Conservation (phyloP, 2,329 filamentous ascomycete species). For the Cryphonectria japonica region DNA sequence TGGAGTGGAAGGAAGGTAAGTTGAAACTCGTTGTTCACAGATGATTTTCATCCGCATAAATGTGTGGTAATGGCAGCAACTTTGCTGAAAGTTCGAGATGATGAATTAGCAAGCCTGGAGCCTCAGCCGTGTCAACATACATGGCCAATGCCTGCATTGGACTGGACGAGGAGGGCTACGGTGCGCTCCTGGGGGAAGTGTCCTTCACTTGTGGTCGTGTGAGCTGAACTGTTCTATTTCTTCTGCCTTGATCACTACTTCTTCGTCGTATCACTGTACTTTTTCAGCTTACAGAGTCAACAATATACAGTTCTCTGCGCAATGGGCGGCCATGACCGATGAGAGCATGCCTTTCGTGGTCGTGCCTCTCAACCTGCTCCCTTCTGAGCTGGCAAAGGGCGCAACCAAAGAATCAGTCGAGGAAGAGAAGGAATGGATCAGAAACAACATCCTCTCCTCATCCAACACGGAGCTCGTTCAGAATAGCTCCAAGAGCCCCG, state of each 20-base stretch:
- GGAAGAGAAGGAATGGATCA: constrained; percentile 44
- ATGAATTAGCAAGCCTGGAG: constrained; percentile 48
- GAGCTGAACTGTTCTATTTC: not conserved
- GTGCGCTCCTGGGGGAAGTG: constrained; percentile 46
- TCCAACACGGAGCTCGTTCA: constrained; percentile 42
- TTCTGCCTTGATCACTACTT: not conserved
- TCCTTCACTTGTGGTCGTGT: constrained; percentile 49
- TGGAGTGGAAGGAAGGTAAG: constrained; percentile 45
- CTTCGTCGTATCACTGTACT: too few species aligned
- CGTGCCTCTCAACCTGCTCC: constrained; percentile 48
- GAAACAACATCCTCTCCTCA: constrained; percentile 42
- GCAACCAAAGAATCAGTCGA: constrained; percentile 36
- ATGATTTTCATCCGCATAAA: not conserved
- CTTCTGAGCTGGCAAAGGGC: constrained; percentile 16
- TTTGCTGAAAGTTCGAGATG: not conserved
- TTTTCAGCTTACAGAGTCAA: not conserved
- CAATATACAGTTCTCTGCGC: constrained; percentile 41
- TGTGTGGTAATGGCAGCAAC: not conserved
- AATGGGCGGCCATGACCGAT: constrained; percentile 46
- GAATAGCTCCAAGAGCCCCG: constrained; percentile 34
- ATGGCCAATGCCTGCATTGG: constrained; percentile 50
- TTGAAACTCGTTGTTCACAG: not conserved
- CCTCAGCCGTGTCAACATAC: constrained; percentile 49
- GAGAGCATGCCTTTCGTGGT: constrained; percentile 41
- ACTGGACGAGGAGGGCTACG: constrained; percentile 45